These are phyloP conservation scores for Wickerhamomyces strasburgensis DNA, from an alignment of 805 yeast genomes.

Conservation along the genomic window DNA sequence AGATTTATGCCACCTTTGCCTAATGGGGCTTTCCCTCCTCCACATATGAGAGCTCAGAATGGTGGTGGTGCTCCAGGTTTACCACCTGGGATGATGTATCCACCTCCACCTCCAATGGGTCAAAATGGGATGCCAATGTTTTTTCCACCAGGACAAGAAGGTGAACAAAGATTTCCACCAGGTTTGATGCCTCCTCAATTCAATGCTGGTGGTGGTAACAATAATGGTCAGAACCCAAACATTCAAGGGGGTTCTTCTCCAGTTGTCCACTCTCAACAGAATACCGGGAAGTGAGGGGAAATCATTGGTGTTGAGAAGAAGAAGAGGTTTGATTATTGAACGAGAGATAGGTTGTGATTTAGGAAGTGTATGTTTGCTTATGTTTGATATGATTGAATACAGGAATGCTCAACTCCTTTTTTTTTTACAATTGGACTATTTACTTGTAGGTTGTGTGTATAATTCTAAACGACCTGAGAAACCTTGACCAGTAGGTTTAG, in stretches of 20 bases:
- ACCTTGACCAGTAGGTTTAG: conserved; percentile 57
- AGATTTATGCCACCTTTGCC: conserved; percentile 17
- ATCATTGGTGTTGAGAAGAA: not conserved
- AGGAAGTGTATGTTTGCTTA: too few relatives aligned
- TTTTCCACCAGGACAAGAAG: conserved; percentile 5
- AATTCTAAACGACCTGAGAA: conserved; percentile 30
- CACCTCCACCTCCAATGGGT: conserved; percentile 5
- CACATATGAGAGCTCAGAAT: not conserved
- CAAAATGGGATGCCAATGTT: conserved; percentile 9
- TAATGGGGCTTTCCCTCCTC: conserved; percentile 1
- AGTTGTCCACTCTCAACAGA: not conserved
- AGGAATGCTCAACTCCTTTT: too few relatives aligned
- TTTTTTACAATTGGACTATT: too few relatives aligned
- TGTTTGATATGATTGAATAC: too few relatives aligned
- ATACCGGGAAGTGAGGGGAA: not conserved
- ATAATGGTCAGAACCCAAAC: not conserved
- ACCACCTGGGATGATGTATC: conserved; percentile 9
- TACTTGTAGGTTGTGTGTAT: too few relatives aligned
- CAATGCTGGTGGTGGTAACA: too few relatives aligned
- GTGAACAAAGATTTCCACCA: conserved; percentile 1
- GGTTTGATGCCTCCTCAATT: not conserved
- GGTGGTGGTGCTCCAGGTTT: conserved; percentile 4
- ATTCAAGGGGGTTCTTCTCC: too few relatives aligned
- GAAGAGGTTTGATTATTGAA: too few relatives aligned
- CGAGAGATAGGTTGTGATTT: too few relatives aligned